Percentiles rank a stretch among this genome's conserved stretches.
These are phyloP conservation scores for Priceomyces haplophilus DNA, from an alignment of 805 yeast genomes.

Conservation along the genomic window DNA sequence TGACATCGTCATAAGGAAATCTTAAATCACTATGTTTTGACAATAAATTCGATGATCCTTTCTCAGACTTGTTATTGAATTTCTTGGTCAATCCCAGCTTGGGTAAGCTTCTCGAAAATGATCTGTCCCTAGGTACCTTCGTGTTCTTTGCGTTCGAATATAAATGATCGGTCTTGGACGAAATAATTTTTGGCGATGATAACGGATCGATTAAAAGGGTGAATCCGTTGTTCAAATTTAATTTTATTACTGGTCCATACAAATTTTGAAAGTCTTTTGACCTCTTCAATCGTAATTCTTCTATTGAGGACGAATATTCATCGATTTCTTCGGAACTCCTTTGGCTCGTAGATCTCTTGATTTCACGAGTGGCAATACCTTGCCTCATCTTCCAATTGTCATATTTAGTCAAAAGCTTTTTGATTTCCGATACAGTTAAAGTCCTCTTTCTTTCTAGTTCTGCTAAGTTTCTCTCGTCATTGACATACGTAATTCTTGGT, in stretches of 20 bases:
- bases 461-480: constrained; percentile 42
- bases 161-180: neutral
- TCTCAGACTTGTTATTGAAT: neutral
- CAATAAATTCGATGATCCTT: neutral
- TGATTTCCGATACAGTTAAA: constrained; percentile 50
- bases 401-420: constrained; percentile 34
- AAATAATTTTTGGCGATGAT: constrained; percentile 21
- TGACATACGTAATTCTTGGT: constrained; percentile 47
- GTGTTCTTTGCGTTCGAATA: neutral
- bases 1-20: constrained; percentile 1
- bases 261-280: constrained; percentile 18
- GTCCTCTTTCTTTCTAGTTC: constrained; percentile 53
- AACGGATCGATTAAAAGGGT: constrained; percentile 41
- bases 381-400: constrained; percentile 37
- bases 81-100: neutral
- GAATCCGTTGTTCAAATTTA: constrained; percentile 36
- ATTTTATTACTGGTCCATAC: constrained; percentile 36
- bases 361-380: constrained; percentile 21
- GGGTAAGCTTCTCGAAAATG: neutral
- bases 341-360: constrained; percentile 8
- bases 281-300: constrained; percentile 22
- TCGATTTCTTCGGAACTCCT: constrained; percentile 18
- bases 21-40: neutral
- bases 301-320: constrained; percentile 25
- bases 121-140: neutral